A percentile compares a stretch with the other conserved stretches of the same genome.
Evolutionary conservation across 2,329 filamentous ascomycete species (phyloP).

Genomic region (Venturia nashicola): DNA sequence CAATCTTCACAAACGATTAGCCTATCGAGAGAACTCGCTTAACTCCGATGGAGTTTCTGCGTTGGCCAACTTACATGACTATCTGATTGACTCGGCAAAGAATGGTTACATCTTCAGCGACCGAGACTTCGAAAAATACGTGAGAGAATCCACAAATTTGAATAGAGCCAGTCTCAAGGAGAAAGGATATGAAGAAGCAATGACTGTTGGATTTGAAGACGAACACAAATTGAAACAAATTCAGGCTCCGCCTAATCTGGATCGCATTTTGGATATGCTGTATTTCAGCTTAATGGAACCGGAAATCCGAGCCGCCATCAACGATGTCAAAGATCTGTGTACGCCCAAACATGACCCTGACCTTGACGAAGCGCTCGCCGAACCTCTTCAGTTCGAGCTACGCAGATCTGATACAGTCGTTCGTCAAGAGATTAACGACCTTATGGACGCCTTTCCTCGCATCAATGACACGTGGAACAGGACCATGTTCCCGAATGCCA

Average conservation of each 20-base stretch:
- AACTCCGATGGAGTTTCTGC: slow-evolving; percentile 15
- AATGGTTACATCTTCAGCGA: slow-evolving; percentile 28
- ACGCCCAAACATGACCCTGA: background rate
- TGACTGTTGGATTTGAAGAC: background rate
- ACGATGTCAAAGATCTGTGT: background rate
- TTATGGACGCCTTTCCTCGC: background rate
- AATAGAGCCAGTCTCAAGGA: background rate
- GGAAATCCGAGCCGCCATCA: background rate
- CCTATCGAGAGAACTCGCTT: slow-evolving; percentile 35
- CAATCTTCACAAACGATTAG: slow-evolving; percentile 48
- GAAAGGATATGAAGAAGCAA: background rate
- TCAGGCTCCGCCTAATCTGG: background rate
- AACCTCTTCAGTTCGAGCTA: background rate
- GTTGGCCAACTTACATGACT: slow-evolving; percentile 30
- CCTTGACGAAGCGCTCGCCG: background rate
- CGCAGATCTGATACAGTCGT: background rate
- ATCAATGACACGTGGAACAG: background rate
- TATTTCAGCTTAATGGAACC: background rate
- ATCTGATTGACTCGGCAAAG: slow-evolving; percentile 32
- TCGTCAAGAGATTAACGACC: background rate
- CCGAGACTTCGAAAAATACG: background rate
- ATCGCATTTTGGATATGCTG: background rate
- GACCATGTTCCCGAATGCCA: background rate
- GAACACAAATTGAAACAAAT: background rate
- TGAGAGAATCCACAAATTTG: background rate